Conservation (phyloP, 176 grass and related monocot genomes). For the Saccharum spontaneum region DNA sequence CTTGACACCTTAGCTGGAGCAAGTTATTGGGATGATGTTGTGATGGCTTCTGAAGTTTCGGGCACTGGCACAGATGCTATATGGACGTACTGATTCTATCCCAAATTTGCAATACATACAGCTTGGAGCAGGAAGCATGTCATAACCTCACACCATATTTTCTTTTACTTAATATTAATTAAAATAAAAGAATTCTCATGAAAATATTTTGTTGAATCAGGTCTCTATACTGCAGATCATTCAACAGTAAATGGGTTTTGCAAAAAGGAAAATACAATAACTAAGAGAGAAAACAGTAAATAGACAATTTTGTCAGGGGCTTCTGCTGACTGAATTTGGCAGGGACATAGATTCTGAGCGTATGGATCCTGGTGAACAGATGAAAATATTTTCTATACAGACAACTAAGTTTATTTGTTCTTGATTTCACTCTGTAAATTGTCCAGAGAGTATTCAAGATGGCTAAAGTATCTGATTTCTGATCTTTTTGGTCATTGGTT, state of each 20-base stretch:
- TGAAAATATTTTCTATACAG: not conserved
- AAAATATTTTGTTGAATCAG: not conserved
- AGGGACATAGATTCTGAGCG: constrained; percentile 43
- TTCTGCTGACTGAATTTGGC: constrained; percentile 67
- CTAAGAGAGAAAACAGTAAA: constrained; percentile 42
- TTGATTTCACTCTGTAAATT: not conserved
- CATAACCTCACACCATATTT: not conserved
- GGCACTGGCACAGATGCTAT: constrained; percentile 66
- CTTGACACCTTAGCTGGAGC: constrained; percentile 25
- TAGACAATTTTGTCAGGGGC: constrained; percentile 56
- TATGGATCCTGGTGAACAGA: constrained; percentile 67
- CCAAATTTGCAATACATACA: constrained; percentile 30
- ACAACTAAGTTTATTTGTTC: not conserved
- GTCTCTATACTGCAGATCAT: too few relatives aligned
- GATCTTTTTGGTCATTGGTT: not conserved
- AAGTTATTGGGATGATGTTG: constrained; percentile 24
- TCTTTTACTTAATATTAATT: not conserved
- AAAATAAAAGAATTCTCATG: not conserved
- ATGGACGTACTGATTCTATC: constrained; percentile 38
- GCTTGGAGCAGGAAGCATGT: constrained; percentile 22
- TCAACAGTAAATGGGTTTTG: too few relatives aligned
- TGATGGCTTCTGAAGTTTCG: not conserved
- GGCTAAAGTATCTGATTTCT: not conserved
- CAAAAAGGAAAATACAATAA: too few relatives aligned
- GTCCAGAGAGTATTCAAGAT: not conserved